Evolutionary conservation across 1,284 basidiomycete species (phyloP).

Genomic region (Singerocomus rubriflavus): DNA sequence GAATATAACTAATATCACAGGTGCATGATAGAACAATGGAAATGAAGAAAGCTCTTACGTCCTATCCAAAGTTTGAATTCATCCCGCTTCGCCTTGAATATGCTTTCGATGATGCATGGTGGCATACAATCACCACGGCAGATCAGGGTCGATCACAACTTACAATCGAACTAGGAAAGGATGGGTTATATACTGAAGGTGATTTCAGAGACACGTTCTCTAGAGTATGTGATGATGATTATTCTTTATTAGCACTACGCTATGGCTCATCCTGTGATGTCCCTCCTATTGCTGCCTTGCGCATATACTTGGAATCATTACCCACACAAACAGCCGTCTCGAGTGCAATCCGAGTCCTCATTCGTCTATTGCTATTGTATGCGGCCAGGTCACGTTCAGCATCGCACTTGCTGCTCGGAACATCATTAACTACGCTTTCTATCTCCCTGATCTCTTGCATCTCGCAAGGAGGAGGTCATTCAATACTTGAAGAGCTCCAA

Average conservation of each 20-base stretch:
- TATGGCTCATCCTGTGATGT: conserved; percentile 21
- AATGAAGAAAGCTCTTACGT: conserved; percentile 42
- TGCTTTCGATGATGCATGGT: conserved; percentile 71
- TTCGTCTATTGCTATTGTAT: conserved; percentile 67
- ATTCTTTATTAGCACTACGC: conserved; percentile 28
- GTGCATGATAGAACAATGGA: conserved; percentile 53
- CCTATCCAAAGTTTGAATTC: conserved; percentile 54
- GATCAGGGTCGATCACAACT: conserved; percentile 28
- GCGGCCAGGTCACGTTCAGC: conserved; percentile 57
- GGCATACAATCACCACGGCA: conserved; percentile 44
- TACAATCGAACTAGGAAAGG: conserved; percentile 46
- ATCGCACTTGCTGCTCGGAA: conserved; percentile 79
- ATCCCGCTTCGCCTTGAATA: conserved; percentile 62
- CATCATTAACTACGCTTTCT: conserved; percentile 78
- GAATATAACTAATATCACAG: conserved; percentile 36
- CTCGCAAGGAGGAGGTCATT: conserved; percentile 77
- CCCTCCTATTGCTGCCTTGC: conserved; percentile 48
- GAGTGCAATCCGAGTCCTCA: conserved; percentile 59
- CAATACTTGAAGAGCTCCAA: conserved; percentile 67
- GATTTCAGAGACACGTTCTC: neutral
- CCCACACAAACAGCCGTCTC: conserved; percentile 77
- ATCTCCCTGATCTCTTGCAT: conserved; percentile 75
- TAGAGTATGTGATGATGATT: conserved; percentile 7
- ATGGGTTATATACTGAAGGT: conserved; percentile 42
- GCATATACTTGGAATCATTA: conserved; percentile 61